Evolutionary conservation across 805 yeast genomes (phyloP), one percentile per base, ranked within the genome.

Genomic region (Kodamaea neixiangensis): DNA sequence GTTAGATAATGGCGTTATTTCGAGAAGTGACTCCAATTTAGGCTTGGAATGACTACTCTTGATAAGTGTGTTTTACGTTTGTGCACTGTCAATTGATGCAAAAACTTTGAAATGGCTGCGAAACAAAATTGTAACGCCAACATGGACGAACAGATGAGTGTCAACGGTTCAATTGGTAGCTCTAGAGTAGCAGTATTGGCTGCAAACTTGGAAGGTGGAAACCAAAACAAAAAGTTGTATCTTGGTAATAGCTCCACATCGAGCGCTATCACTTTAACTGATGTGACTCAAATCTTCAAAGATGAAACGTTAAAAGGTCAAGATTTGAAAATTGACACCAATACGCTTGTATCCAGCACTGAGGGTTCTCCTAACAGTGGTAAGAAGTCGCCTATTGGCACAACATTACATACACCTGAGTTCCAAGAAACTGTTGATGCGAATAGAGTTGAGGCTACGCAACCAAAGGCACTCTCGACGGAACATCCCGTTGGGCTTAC

Each of bases 401-500:
- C 17, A 3, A 10, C 13, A 3, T n/a, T 34, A 14, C 5, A n/a
- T 7, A 7, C 17, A 14, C 38, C 38, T 3, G 21, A 17, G 7
- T 37, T 20, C 15, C 41, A 17, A 37, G 41, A 37, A 17, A 37
- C 41, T 5, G 21, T 37, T 37, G 22, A 35, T 4, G 10, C 4
- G 11, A 17, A 7, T 14, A 9, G 5, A 7, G 21, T 37, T 17
- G 21, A 6, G 7, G 41, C 17, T 2, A 2, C 4, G 19, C 13
- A 17, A 7, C 10, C 21, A 10, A 37, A 10, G 15, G 15, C 17
- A 17, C 41, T 19, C 11, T 3, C 19, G 20, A 37, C 7, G 9
- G 38, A 5, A 21, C 17, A 42, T 5, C 35, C 20, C 7, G 45
- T 62, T 5, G 72, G 73, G 1, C 59, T 71, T 15, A 38, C 45